These are phyloP conservation scores for Aristolochia contorta DNA, from an alignment of 164 flowering plant species.

Conservation along the genomic window DNA sequence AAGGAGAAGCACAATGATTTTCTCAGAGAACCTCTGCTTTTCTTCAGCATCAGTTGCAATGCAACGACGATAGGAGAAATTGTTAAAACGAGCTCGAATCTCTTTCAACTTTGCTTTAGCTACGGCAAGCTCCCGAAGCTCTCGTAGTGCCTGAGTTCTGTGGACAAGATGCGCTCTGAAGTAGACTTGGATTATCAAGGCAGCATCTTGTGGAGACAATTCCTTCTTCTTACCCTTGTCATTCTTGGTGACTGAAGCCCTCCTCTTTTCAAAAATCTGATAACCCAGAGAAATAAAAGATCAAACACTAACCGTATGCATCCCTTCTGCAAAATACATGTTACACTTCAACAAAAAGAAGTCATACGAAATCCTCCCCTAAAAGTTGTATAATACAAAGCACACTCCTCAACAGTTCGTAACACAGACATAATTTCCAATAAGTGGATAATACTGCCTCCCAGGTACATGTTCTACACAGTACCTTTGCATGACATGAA, in stretches of 20 bases:
- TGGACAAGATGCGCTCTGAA: conserved; percentile 75
- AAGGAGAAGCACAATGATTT: conserved; percentile 79
- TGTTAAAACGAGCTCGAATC: conserved; percentile 57
- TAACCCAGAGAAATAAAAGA: not conserved
- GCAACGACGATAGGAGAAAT: conserved; percentile 64
- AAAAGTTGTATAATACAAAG: too few species aligned
- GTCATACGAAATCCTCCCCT: not conserved
- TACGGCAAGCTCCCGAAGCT: conserved; percentile 73
- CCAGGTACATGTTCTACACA: too few species aligned
- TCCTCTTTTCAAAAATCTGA: conserved; percentile 63
- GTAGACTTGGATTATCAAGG: conserved; percentile 59
- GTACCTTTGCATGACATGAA: too few species aligned
- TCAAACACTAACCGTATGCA: too few species aligned
- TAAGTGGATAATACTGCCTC: too few species aligned
- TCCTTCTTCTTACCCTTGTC: conserved; percentile 77
- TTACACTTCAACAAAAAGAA: too few species aligned
- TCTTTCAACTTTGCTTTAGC: conserved; percentile 87
- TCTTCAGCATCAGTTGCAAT: conserved; percentile 64
- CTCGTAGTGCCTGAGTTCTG: conserved; percentile 72
- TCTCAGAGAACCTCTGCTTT: conserved; percentile 82
- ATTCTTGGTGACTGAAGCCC: conserved; percentile 23
- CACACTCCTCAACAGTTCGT: too few species aligned
- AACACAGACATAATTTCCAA: too few species aligned
- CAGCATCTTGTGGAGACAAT: conserved; percentile 79
- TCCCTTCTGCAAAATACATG: too few species aligned